A percentile compares a stretch with the other conserved stretches of the same genome.
Conservation (phyloP, 78 protist genomes). For the Anaeramoeba ignava region DNA sequence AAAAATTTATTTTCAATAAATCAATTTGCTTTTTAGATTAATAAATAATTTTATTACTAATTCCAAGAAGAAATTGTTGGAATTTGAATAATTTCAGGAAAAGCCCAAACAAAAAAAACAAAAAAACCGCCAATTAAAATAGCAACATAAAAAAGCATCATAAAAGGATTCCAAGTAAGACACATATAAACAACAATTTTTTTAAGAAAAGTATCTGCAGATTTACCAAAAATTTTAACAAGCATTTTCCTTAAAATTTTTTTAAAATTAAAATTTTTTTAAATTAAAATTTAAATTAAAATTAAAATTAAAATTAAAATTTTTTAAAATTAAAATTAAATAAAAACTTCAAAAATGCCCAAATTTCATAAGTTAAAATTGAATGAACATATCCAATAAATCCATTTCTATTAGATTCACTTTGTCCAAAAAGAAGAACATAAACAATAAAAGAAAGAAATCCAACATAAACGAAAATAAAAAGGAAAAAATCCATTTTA, state of each 20-base stretch:
- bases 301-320: neutral
- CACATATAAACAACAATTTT: neutral
- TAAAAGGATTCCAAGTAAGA: neutral
- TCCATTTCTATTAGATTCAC: neutral
- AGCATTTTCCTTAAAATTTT: neutral
- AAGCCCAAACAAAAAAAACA: neutral
- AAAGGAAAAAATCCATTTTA: neutral
- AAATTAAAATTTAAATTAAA: neutral
- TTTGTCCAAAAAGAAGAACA: conserved; percentile 4
- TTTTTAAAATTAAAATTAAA: neutral
- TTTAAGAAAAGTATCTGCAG: neutral
- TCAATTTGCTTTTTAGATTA: too few relatives aligned
- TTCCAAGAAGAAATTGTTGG: too few relatives aligned
- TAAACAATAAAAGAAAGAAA: neutral
- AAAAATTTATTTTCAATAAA: too few relatives aligned
- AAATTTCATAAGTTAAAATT: neutral
- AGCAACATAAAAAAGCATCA: neutral
- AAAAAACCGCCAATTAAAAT: neutral
- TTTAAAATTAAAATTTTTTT: neutral
- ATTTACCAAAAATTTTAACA: neutral
- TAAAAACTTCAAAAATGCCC: neutral
- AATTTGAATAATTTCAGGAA: neutral
- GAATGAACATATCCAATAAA: neutral
- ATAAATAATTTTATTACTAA: too few relatives aligned
- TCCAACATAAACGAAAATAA: neutral